Percentiles rank a stretch among this genome's conserved stretches.
phyloP scores from a whole-genome alignment of 129 eudicot species.

The Saussurea involucrata region DNA sequence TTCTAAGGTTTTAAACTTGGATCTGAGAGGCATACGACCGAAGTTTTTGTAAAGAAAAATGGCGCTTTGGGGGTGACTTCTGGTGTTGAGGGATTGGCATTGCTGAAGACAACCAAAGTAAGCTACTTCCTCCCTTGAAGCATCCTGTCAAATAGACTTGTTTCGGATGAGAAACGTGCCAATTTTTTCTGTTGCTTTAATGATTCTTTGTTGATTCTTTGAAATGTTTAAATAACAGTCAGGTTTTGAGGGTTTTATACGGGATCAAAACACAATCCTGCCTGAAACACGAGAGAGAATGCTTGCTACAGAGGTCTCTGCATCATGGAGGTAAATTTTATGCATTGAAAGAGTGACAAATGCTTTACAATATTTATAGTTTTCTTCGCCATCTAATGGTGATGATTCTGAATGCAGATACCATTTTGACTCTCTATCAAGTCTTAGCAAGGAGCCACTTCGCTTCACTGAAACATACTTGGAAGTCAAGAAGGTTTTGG shows the following conservation, averaged over 20 bases:
- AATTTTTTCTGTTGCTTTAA: neutral
- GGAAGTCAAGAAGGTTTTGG: conserved; percentile 61
- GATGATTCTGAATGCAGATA: conserved; percentile 49
- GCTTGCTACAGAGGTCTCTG: conserved; percentile 94
- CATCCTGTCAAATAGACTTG: neutral
- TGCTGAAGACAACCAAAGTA: conserved; percentile 95
- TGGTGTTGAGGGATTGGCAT: conserved; percentile 77
- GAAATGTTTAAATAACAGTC: conserved; percentile 53
- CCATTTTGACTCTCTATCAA: conserved; percentile 56
- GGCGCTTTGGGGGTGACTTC: conserved; percentile 70
- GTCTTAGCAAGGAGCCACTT: conserved; percentile 42
- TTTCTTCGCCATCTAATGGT: neutral
- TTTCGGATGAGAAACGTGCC: neutral
- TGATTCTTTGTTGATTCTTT: neutral
- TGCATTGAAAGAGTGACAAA: neutral
- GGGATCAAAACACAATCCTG: conserved; percentile 84
- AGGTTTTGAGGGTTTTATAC: conserved; percentile 89
- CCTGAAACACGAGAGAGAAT: conserved; percentile 93
- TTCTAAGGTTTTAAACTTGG: conserved; percentile 87
- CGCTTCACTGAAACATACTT: conserved; percentile 63
- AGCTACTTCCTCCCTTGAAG: conserved; percentile 14
- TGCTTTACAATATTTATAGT: neutral
- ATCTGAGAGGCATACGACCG: conserved; percentile 85
- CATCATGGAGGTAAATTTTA: conserved; percentile 75
- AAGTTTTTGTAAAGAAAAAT: conserved; percentile 57